Evolutionary conservation across 2,329 filamentous ascomycete genomes (phyloP).

Genomic region (Sodiomyces alkalinus): DNA sequence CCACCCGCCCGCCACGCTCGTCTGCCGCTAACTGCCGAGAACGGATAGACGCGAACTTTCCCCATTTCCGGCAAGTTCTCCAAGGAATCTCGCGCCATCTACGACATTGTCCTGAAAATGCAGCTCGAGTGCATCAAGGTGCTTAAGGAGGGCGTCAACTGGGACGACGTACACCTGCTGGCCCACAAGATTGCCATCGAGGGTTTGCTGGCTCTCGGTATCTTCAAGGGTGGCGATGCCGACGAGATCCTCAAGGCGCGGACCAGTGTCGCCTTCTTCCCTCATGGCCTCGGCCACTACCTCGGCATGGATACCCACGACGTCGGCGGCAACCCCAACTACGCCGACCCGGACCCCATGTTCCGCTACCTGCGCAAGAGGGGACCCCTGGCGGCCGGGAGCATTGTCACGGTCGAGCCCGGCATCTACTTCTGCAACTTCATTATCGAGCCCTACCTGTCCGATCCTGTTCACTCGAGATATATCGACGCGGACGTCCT

Average conservation of each 20-base stretch:
- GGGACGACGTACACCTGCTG: slow-evolving; percentile 67
- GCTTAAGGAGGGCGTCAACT: slow-evolving; percentile 59
- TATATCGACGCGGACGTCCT: slow-evolving; percentile 65
- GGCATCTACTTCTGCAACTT: slow-evolving; percentile 89
- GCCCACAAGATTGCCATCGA: slow-evolving; percentile 74
- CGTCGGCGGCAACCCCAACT: slow-evolving; percentile 63
- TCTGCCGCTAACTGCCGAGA: no score
- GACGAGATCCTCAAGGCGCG: slow-evolving; percentile 63
- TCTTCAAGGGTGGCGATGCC: slow-evolving; percentile 49
- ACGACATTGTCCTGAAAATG: slow-evolving; percentile 76
- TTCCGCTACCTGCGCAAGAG: slow-evolving; percentile 78
- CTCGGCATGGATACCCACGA: slow-evolving; percentile 90
- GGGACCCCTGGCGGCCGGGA: slow-evolving; percentile 53
- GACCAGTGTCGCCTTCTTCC: slow-evolving; percentile 82
- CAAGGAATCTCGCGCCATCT: slow-evolving; percentile 56
- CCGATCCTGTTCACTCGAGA: slow-evolving; percentile 54
- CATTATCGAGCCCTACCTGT: slow-evolving; percentile 68
- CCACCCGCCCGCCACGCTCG: neutral
- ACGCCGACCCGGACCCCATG: slow-evolving; percentile 64
- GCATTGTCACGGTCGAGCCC: slow-evolving; percentile 89
- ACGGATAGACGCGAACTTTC: slow-evolving; percentile 73
- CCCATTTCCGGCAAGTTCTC: slow-evolving; percentile 62
- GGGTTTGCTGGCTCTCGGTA: slow-evolving; percentile 60
- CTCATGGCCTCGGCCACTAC: slow-evolving; percentile 83
- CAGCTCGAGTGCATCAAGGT: slow-evolving; percentile 61